Evolutionary conservation across 441 rosid genomes (phyloP).

Genomic region (Raphanus hybrid): DNA sequence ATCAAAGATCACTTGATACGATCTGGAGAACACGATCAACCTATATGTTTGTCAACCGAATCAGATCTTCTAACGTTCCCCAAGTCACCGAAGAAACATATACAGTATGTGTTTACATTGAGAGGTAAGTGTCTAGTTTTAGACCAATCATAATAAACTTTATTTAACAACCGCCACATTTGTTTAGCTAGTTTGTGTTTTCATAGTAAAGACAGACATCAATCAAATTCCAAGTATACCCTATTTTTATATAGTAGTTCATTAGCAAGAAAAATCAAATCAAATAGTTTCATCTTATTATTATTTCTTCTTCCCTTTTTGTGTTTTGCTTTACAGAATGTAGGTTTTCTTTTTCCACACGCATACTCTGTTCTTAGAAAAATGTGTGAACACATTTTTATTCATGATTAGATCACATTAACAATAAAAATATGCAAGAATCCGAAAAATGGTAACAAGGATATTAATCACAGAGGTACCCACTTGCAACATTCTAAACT

Average conservation of each 20-base stretch:
- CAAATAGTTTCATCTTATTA: not conserved
- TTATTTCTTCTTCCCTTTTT: not conserved
- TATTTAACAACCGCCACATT: not conserved
- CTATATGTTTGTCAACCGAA: not conserved
- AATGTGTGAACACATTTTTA: not conserved
- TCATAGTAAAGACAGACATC: not conserved
- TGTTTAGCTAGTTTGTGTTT: not conserved
- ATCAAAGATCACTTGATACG: constrained; percentile 6
- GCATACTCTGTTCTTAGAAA: not conserved
- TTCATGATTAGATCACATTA: not conserved
- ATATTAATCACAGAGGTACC: constrained; percentile 6
- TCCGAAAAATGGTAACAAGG: not conserved
- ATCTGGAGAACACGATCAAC: constrained; percentile 15
- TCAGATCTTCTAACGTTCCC: not conserved
- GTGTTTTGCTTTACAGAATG: too few relatives aligned
- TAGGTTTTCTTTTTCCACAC: not conserved
- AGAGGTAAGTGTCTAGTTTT: not conserved
- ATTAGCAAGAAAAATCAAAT: too few relatives aligned
- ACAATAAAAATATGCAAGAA: not conserved
- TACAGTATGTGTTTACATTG: not conserved
- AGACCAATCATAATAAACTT: not conserved
- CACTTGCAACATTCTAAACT: not conserved
- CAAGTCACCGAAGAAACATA: not conserved
- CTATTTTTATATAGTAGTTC: too few relatives aligned
- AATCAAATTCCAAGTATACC: too few relatives aligned